Percentiles rank a stretch among this genome's conserved stretches.
These are phyloP conservation scores for Albophoma yamanashiensis DNA, from an alignment of 2,329 filamentous ascomycete genomes.

Conservation along the genomic window DNA sequence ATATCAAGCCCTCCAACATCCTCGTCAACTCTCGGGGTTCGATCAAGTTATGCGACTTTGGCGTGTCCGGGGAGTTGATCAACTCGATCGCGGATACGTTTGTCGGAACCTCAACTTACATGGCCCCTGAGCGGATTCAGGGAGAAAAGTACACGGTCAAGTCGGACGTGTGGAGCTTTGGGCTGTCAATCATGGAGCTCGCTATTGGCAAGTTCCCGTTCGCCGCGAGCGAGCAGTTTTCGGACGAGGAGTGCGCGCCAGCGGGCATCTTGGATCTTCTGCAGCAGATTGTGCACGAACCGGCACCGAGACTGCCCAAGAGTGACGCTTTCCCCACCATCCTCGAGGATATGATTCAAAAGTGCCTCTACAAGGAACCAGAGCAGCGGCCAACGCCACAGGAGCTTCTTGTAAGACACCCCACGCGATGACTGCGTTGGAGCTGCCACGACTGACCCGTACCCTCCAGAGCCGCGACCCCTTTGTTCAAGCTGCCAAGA, in stretches of 20 bases:
- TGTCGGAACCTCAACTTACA: slow-evolving; percentile 96
- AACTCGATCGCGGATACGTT: slow-evolving; percentile 98
- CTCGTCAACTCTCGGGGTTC: slow-evolving; percentile 86
- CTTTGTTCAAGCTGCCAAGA: slow-evolving; percentile 92
- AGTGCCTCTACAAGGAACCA: slow-evolving; percentile 84
- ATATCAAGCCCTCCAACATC: slow-evolving; percentile 98
- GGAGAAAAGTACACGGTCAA: slow-evolving; percentile 96
- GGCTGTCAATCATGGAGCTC: slow-evolving; percentile 88
- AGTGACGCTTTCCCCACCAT: slow-evolving; percentile 95
- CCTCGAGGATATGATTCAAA: slow-evolving; percentile 92
- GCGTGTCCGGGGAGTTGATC: slow-evolving; percentile 94
- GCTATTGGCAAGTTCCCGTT: slow-evolving; percentile 98
- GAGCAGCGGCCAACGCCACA: slow-evolving; percentile 84
- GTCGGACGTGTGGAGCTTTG: slow-evolving; percentile 98
- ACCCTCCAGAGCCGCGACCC: slow-evolving; percentile 67
- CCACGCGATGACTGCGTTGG: background rate
- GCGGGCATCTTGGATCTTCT: slow-evolving; percentile 92
- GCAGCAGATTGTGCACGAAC: slow-evolving; percentile 96
- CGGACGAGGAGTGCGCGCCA: slow-evolving; percentile 69
- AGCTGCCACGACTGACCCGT: slow-evolving; percentile 3
- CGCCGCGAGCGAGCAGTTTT: slow-evolving; percentile 58
- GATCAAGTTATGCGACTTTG: slow-evolving; percentile 98
- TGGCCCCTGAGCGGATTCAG: slow-evolving; percentile 97
- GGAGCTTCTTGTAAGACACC: slow-evolving; percentile 64
- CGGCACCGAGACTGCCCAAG: slow-evolving; percentile 85